Evolutionary conservation across 768 basidiomycete species (phyloP).

Genomic region (Suillus subaureus): DNA sequence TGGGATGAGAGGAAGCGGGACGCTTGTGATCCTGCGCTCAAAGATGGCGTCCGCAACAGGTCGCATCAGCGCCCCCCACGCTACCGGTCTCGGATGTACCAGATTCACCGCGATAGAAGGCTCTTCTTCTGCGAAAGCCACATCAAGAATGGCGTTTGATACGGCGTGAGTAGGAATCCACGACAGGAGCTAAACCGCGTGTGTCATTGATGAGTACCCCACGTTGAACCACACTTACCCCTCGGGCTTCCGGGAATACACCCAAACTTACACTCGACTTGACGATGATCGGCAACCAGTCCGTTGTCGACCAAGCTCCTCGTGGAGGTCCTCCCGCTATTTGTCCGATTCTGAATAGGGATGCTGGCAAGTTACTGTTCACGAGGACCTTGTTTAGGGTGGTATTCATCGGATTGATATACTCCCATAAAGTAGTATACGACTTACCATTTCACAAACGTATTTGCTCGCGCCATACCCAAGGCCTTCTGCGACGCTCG

Average conservation of each 20-base stretch:
- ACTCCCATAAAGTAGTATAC: neutral
- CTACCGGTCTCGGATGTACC: conserved; percentile 27
- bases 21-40: conserved; percentile 7
- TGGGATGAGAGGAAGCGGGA: conserved; percentile 28
- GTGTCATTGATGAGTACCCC: neutral
- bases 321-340: neutral
- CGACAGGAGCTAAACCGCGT: conserved; percentile 14
- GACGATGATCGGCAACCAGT: conserved; percentile 36
- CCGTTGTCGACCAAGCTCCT: conserved; percentile 34
- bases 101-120: conserved; percentile 22
- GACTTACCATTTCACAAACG: conserved; percentile 1
- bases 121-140: conserved; percentile 11
- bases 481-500: conserved; percentile 29
- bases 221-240: conserved; percentile 30
- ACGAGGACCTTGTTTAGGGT: conserved; percentile 12
- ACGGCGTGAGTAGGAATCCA: conserved; percentile 26
- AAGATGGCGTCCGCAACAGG: conserved; percentile 15
- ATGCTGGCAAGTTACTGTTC: conserved; percentile 29
- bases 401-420: conserved; percentile 16
- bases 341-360: conserved; percentile 29
- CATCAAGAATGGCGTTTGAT: conserved; percentile 21
- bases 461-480: conserved; percentile 38
- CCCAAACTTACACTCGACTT: conserved; percentile 31
- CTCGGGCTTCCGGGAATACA: conserved; percentile 29
- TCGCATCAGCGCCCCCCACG: conserved; percentile 20